These are phyloP conservation scores for Diaporthe capsici DNA, from an alignment of 2,329 filamentous ascomycete genomes.

Conservation along the genomic window DNA sequence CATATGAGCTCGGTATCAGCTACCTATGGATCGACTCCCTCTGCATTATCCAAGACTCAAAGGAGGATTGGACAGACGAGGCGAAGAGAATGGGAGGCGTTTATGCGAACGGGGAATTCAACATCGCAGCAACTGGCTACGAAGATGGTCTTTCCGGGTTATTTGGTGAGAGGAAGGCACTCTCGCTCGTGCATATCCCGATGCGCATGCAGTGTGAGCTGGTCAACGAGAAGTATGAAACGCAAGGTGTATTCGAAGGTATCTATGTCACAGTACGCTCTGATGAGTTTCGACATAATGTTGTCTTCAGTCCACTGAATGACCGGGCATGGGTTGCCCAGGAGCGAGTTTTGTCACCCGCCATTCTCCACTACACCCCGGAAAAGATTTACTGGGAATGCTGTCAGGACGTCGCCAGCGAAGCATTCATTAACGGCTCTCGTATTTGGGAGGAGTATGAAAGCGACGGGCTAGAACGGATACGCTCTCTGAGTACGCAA, in stretches of 20 bases:
- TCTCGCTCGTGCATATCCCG: not conserved
- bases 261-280: not conserved
- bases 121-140: slow-evolving; percentile 9
- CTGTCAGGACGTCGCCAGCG: not conserved
- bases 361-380: not conserved
- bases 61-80: not conserved
- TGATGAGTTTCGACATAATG: not conserved
- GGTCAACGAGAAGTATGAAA: not conserved
- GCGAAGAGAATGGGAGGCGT: slow-evolving; percentile 9
- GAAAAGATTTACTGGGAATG: slow-evolving; percentile 10
- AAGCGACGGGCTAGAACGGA: not conserved
- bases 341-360: not conserved
- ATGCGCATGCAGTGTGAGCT: not conserved
- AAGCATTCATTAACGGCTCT: not conserved
- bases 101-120: not conserved
- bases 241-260: not conserved
- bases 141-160: not conserved
- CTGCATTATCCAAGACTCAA: slow-evolving; percentile 12
- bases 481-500: not conserved
- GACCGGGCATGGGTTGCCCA: not conserved
- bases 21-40: slow-evolving; percentile 18
- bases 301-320: not conserved
- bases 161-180: not conserved
- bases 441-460: not conserved
- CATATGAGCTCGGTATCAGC: not conserved